Evolutionary conservation across 2,329 filamentous ascomycete species (phyloP).

Genomic region (Rhynchosporium graminicola): DNA sequence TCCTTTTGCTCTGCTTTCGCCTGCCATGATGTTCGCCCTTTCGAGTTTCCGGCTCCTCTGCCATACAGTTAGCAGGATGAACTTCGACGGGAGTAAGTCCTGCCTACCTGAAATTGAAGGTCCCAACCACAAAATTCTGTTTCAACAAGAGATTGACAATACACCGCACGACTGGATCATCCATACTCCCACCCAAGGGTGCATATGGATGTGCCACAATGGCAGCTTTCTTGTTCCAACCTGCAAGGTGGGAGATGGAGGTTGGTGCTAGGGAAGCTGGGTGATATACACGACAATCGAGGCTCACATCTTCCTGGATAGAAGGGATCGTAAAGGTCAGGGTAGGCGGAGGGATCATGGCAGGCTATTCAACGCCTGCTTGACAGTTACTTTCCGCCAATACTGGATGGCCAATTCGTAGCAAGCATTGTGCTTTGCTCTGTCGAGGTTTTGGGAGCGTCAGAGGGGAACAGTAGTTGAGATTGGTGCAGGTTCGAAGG

Average conservation of each 20-base stretch:
- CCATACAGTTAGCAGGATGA: not conserved
- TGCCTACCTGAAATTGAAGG: slow-evolving; percentile 85
- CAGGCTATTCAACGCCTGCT: slow-evolving; percentile 23
- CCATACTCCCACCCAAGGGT: slow-evolving; percentile 79
- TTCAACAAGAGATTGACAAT: slow-evolving; percentile 61
- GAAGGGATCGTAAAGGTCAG: slow-evolving; percentile 80
- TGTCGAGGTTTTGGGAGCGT: not conserved
- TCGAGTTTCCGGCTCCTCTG: slow-evolving; percentile 75
- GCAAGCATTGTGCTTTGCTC: slow-evolving; percentile 19
- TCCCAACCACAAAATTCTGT: slow-evolving; percentile 73
- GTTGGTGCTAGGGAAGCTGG: slow-evolving; percentile 49
- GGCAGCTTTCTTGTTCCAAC: slow-evolving; percentile 51
- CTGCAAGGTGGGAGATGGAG: slow-evolving; percentile 25
- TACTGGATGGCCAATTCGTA: slow-evolving; percentile 14
- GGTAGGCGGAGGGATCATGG: slow-evolving; percentile 58
- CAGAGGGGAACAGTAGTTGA: not conserved
- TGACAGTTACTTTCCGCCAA: slow-evolving; percentile 27
- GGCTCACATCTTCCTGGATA: slow-evolving; percentile 70
- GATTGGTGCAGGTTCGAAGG: not conserved
- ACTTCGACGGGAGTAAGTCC: not conserved
- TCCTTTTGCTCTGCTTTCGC: slow-evolving; percentile 78
- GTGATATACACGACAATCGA: slow-evolving; percentile 85
- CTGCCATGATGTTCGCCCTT: slow-evolving; percentile 84
- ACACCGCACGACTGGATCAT: slow-evolving; percentile 76
- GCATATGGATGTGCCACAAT: slow-evolving; percentile 91